These are phyloP conservation scores for Aspergillus texensis DNA, from an alignment of 2,329 filamentous ascomycete species.

Conservation along the genomic window DNA sequence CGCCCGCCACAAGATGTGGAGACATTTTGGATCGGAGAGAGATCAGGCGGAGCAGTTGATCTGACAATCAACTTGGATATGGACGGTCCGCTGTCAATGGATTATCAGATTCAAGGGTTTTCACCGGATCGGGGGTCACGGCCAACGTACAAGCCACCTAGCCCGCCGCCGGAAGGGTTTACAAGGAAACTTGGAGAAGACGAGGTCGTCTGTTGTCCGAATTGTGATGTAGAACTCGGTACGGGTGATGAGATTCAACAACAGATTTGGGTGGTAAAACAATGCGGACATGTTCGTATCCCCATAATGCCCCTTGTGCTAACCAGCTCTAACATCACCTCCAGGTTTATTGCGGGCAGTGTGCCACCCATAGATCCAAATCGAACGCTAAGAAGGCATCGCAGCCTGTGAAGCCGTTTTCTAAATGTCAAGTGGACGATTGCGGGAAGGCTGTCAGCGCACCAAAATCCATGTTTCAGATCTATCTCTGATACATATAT, in stretches of 20 bases:
- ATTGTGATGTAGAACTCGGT: constrained; percentile 82
- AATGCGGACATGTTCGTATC: constrained; percentile 81
- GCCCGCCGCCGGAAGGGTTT: constrained; percentile 73
- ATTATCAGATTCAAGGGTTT: constrained; percentile 50
- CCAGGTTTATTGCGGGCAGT: constrained; percentile 54
- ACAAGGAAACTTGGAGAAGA: constrained; percentile 75
- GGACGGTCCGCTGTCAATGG: constrained; percentile 29
- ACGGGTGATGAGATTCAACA: constrained; percentile 71
- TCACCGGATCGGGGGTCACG: constrained; percentile 31
- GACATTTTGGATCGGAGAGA: constrained; percentile 29
- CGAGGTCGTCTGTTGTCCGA: constrained; percentile 77
- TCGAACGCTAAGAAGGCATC: constrained; percentile 38
- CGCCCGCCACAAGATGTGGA: neutral
- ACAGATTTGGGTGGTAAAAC: constrained; percentile 89
- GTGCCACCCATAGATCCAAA: constrained; percentile 43
- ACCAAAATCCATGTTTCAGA: constrained; percentile 48
- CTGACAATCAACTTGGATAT: constrained; percentile 30
- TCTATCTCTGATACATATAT: constrained; percentile 45
- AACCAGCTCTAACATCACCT: constrained; percentile 13
- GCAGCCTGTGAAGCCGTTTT: constrained; percentile 43
- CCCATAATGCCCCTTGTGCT: neutral
- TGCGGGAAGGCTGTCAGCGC: constrained; percentile 45
- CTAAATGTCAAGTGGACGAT: constrained; percentile 46
- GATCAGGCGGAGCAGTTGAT: constrained; percentile 24
- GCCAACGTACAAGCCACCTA: constrained; percentile 61